Evolutionary conservation across 768 basidiomycete species (phyloP).

Genomic region (Pleurotus cornucopiae): DNA sequence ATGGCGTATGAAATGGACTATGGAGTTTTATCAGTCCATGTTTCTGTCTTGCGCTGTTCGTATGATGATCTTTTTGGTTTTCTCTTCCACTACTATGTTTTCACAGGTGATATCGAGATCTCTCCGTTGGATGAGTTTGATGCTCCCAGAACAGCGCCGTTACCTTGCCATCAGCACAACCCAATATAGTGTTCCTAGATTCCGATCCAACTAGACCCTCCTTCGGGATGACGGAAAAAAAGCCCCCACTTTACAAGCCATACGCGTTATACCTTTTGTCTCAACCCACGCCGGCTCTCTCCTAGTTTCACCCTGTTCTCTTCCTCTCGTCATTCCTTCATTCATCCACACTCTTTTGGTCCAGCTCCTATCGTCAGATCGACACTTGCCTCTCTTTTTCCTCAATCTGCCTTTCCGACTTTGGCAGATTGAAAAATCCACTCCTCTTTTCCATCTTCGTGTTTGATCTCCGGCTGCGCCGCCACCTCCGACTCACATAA

Average conservation of each 20-base stretch:
- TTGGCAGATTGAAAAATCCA: constrained; percentile 5
- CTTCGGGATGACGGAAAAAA: constrained; percentile 7
- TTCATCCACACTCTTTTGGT: constrained; percentile 5
- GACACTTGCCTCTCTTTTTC: constrained; percentile 7
- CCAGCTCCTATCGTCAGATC: constrained; percentile 6
- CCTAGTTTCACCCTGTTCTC: neutral
- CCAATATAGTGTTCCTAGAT: constrained; percentile 29
- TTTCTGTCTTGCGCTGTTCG: neutral
- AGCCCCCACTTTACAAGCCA: neutral
- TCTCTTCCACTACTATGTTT: neutral
- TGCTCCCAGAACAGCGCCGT: constrained; percentile 10
- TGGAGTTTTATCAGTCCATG: neutral
- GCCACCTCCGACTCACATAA: neutral
- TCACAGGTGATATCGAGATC: neutral
- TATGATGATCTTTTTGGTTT: constrained; percentile 6
- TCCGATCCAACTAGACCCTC: constrained; percentile 14
- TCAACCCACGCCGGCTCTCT: constrained; percentile 3
- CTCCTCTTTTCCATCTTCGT: constrained; percentile 7
- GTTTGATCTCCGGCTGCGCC: constrained; percentile 12
- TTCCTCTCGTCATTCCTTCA: constrained; percentile 5
- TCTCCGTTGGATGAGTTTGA: neutral
- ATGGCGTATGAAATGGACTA: neutral
- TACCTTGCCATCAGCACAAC: constrained; percentile 21
- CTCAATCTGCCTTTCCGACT: constrained; percentile 4
- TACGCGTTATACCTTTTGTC: neutral